phyloP scores from a whole-genome alignment of 257 asterid species.

The Lycium barbarum region DNA sequence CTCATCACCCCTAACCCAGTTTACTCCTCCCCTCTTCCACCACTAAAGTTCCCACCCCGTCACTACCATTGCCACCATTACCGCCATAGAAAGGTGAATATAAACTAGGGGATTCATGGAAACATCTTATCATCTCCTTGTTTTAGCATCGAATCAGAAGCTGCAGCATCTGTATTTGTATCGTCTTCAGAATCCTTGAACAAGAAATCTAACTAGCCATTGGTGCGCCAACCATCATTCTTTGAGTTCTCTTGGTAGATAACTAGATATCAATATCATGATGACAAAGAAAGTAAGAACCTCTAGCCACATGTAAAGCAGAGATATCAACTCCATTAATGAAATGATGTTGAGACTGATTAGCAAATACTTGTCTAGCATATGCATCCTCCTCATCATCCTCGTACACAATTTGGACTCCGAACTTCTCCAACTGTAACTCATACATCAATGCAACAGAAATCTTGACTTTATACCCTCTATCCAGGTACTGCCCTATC shows the following conservation, averaged over 20 bases:
- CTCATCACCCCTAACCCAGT: no score
- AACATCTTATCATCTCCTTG: not conserved
- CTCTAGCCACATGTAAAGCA: constrained; percentile 7
- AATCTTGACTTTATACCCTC: constrained; percentile 1
- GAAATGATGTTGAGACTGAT: constrained; percentile 7
- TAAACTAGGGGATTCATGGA: not conserved
- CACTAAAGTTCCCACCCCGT: no score
- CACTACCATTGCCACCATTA: no score
- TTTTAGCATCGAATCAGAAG: not conserved
- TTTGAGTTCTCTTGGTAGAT: not conserved
- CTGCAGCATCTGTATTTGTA: not conserved
- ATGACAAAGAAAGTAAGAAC: constrained; percentile 14
- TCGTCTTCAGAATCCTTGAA: not conserved
- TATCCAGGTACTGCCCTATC: not conserved
- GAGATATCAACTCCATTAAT: constrained; percentile 16
- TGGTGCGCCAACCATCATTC: not conserved
- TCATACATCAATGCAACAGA: not conserved
- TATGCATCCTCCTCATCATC: not conserved
- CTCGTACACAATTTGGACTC: constrained; percentile 17
- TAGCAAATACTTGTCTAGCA: not conserved
- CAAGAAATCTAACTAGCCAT: not conserved
- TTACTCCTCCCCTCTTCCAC: no score
- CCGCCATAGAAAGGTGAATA: not conserved
- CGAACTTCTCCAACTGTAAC: constrained; percentile 11
- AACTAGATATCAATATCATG: not conserved